Percentiles rank a stretch among this genome's conserved stretches.
phyloP scores from a whole-genome alignment of 192 early-diverging fungal species.

The Funneliformis mosseae region DNA sequence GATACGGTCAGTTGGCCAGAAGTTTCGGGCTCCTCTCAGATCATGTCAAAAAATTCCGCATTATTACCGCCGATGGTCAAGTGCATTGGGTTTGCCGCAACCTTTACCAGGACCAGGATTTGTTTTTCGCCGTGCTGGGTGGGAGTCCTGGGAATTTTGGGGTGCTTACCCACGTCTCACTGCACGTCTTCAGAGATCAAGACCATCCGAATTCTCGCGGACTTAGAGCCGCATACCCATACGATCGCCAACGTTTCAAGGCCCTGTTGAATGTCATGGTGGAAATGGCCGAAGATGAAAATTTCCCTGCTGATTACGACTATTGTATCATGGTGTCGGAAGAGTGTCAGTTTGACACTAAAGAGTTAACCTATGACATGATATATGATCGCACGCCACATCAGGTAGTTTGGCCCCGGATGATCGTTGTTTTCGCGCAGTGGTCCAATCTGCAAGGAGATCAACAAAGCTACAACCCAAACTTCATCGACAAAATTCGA shows the following conservation, averaged over 20 bases:
- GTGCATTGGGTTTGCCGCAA: conserved; percentile 20
- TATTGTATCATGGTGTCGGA: conserved; percentile 33
- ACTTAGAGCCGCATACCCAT: conserved; percentile 21
- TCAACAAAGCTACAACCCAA: conserved; percentile 18
- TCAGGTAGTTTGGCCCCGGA: conserved; percentile 9
- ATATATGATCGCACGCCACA: not conserved
- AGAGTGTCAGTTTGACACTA: not conserved
- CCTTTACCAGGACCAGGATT: conserved; percentile 34
- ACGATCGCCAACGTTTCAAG: conserved; percentile 24
- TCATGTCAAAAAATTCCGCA: conserved; percentile 42
- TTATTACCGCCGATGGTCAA: conserved; percentile 40
- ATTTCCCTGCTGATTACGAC: conserved; percentile 35
- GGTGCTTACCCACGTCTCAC: conserved; percentile 39
- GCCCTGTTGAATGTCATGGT: conserved; percentile 39
- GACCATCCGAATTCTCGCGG: conserved; percentile 39
- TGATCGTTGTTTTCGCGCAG: conserved; percentile 36
- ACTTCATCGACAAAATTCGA: conserved; percentile 21
- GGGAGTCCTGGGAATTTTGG: conserved; percentile 47
- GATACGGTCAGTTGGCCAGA: conserved; percentile 38
- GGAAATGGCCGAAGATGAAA: not conserved
- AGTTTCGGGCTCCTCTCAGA: conserved; percentile 44
- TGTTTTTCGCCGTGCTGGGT: conserved; percentile 39
- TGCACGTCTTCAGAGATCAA: conserved; percentile 31
- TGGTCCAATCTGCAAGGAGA: conserved; percentile 39
- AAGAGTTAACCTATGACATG: not conserved